These are phyloP conservation scores for Fusarium sp. DNA, from an alignment of 2,329 filamentous ascomycete species.

Conservation along the genomic window DNA sequence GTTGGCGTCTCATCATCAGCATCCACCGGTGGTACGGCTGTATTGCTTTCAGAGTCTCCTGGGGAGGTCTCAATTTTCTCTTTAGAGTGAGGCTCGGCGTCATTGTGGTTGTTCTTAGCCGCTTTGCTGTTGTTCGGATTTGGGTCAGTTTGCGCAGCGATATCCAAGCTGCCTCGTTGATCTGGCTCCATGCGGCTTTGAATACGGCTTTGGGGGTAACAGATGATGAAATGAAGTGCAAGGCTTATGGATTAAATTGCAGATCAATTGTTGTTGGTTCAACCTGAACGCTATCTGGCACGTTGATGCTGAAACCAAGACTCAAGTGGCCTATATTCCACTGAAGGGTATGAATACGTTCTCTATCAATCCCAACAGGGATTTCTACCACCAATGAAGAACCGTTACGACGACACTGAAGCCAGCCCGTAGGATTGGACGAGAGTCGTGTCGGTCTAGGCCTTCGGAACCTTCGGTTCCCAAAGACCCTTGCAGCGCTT, in stretches of 20 bases:
- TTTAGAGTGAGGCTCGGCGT: neutral
- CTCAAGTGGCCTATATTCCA: neutral
- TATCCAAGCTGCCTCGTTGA: neutral
- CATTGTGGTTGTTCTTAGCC: neutral
- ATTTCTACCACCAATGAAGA: neutral
- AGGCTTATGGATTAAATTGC: neutral
- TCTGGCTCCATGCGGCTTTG: neutral
- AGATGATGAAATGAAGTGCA: neutral
- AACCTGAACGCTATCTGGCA: neutral
- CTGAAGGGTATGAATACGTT: neutral
- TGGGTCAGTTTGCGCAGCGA: neutral
- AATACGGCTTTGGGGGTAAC: neutral
- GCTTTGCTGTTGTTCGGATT: neutral
- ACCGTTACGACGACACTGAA: neutral
- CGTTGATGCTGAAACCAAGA: no score
- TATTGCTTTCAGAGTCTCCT: neutral
- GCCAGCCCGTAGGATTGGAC: neutral
- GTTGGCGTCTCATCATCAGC: neutral
- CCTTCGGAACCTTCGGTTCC: neutral
- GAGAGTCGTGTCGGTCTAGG: neutral
- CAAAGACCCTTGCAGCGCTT: neutral
- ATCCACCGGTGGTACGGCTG: neutral
- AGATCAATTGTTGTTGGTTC: neutral
- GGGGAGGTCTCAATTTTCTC: neutral
- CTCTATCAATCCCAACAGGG: neutral